A percentile compares a stretch with the other conserved stretches of the same genome.
Conservation (phyloP, 2,329 filamentous ascomycete genomes). For the Ophiocordyceps camponoti-saundersi region DNA sequence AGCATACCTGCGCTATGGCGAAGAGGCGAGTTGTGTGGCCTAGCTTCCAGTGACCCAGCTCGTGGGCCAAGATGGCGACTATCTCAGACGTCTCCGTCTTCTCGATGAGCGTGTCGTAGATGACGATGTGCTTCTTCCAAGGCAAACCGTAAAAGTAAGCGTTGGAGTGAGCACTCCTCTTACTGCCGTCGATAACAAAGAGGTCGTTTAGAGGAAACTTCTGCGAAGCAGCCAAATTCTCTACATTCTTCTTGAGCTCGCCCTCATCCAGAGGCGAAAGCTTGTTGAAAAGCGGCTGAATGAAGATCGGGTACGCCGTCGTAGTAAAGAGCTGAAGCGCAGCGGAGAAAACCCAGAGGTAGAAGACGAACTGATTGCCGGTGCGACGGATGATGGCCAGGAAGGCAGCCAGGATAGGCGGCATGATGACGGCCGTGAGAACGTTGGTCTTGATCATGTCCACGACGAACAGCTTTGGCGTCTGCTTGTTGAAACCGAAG, state of each 20-base stretch:
- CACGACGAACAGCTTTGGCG: constrained; percentile 67
- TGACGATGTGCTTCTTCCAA: constrained; percentile 99
- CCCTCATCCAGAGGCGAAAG: constrained; percentile 81
- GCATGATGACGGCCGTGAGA: constrained; percentile 61
- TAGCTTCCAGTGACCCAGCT: constrained; percentile 92
- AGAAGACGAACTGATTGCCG: constrained; percentile 91
- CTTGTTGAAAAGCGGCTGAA: constrained; percentile 96
- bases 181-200: constrained; percentile 86
- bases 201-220: constrained; percentile 83
- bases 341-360: constrained; percentile 86
- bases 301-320: constrained; percentile 87
- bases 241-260: constrained; percentile 72
- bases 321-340: constrained; percentile 86
- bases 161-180: constrained; percentile 74
- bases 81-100: constrained; percentile 88
- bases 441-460: constrained; percentile 87
- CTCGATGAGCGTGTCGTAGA: constrained; percentile 94
- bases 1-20: constrained; percentile 58
- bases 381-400: constrained; percentile 89
- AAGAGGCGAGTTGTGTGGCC: constrained; percentile 89
- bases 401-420: constrained; percentile 82
- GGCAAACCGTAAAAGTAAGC: constrained; percentile 94
- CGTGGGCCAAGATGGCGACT: constrained; percentile 84
- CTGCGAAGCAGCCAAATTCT: constrained; percentile 67
- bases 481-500: constrained; percentile 99